Evolutionary conservation across 2,329 filamentous ascomycete species (phyloP), one percentile per base, ranked within the genome.

Genomic region (Penicillium sp.): DNA sequence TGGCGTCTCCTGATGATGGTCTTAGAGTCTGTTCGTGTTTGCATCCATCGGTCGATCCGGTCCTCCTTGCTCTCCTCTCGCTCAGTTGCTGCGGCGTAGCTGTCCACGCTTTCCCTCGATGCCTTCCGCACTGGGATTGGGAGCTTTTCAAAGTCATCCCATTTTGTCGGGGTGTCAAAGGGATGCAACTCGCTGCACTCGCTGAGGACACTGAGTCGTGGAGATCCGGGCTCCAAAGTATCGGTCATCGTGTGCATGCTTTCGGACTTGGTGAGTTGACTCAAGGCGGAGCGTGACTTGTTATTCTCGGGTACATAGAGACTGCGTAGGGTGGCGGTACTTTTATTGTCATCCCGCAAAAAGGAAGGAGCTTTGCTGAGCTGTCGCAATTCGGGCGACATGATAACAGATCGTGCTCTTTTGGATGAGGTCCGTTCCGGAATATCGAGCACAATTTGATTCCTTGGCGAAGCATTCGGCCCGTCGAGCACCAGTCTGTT

Each of bases 121-220:
- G 53, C 53, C 57, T 60, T 60, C n/a, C 63, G 64, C n/a, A 70
- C 35, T 2, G 70, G 68, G 15, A 71, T 69, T 4, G 71, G 61
- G 25, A 71, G 49, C 25, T 63, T 44, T 46, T 73, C 69, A 41
- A 62, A 64, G 2, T 58, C 61, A 23, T 62, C 53, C 47, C 51
- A 59, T 33, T 49, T 54, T 7, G 59, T 62, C 6, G 56, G 59
- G 15, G 63, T 63, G n/a, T 70, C 72, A 12, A 68, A 64, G 1
- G 70, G 66, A 40, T 69, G 67, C 15, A 77, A 60, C 55, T 77
- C 75, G 51, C 75, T 77, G 59, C 75, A 77, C 61, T 78, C 76
- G 47, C 76, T 78, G 1, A 78, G 64, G 20, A 74, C 69, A 54
- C 76, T 78, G 8, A 77, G 63, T 47, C 76, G 67, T 2, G 75